Evolutionary conservation across 192 early-diverging fungal genomes (phyloP), one percentile per base, ranked within the genome.

Genomic region (Mortierella hygrophila): DNA sequence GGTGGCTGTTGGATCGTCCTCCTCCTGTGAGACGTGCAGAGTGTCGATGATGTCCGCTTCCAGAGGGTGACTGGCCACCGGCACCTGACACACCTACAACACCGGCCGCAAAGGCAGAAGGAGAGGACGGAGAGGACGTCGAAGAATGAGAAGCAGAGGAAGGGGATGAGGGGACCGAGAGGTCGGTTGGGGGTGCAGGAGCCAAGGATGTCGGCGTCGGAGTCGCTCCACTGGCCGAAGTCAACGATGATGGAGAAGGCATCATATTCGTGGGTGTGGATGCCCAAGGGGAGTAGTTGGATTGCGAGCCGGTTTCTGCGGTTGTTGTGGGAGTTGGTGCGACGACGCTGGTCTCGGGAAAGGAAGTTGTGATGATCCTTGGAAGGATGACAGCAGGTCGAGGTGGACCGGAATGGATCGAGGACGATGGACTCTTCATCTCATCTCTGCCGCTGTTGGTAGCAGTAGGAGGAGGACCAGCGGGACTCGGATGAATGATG

Each of bases 171-270:
- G 38, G 13, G 8, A 29, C 21, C 41, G 26, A 29, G 2, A 26
- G 52, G 29, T 41, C 26, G 6, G 42, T 52, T 37, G 18, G 32
- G 2, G 52, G 40, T 9, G 54, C 32, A 29, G 46, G 52, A 3
- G 49, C 47, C 74, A 75, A 75, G 7, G 74, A 35, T 69, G 68
- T 13, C 16, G 35, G 77, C 37, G 32, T n/a, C 77, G 23, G 44
- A 6, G n/a, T 46, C 23, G 71, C 7, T 26, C 41, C 26, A 72
- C 3, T 26, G 1, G 46, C 32, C 1, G 71, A 72, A 26, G 71
- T 46, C 41, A 72, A 16, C 13, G 71, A 49, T 35, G 26, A 72
- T 16, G 38, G 71, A 15, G 71, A 72, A 49, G 71, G 71, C 38
- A 70, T 21, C 6, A 8, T 38, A 35, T 32, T 21, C 20, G 40